phyloP scores from a whole-genome alignment of 1,284 basidiomycete species.

The Microstroma glucosiphilum region DNA sequence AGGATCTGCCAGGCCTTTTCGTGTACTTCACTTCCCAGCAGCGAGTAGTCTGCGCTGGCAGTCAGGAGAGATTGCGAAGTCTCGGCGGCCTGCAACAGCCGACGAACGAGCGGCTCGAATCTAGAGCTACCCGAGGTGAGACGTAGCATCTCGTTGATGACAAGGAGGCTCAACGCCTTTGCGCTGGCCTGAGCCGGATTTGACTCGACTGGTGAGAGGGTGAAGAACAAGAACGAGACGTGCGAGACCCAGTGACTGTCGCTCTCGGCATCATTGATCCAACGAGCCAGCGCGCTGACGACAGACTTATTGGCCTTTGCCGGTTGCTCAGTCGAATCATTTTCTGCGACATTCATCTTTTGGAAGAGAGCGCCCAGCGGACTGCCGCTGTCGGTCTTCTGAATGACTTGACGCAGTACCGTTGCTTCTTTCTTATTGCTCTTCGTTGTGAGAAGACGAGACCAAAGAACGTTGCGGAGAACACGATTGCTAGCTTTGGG shows the following conservation, averaged over 20 bases:
- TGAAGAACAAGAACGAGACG: background rate
- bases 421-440: background rate
- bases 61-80: too few species aligned
- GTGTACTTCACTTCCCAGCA: background rate
- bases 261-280: background rate
- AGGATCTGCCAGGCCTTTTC: background rate
- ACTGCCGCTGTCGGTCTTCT: background rate
- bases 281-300: background rate
- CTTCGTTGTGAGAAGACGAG: background rate
- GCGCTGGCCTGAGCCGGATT: background rate
- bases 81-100: too few species aligned
- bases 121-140: background rate
- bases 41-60: too few species aligned
- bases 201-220: background rate
- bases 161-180: background rate
- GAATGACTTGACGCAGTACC: background rate
- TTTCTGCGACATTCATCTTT: background rate
- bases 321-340: background rate
- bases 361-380: too few species aligned
- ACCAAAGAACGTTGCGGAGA: conserved; percentile 5
- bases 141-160: background rate
- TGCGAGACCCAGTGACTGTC: background rate
- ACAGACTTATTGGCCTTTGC: background rate
- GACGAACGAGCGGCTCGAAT: too few species aligned
- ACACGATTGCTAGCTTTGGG: background rate